Base-by-base conservation (phyloP, 176 grass and related monocot species). In the Sorghum bicolor region DNA sequence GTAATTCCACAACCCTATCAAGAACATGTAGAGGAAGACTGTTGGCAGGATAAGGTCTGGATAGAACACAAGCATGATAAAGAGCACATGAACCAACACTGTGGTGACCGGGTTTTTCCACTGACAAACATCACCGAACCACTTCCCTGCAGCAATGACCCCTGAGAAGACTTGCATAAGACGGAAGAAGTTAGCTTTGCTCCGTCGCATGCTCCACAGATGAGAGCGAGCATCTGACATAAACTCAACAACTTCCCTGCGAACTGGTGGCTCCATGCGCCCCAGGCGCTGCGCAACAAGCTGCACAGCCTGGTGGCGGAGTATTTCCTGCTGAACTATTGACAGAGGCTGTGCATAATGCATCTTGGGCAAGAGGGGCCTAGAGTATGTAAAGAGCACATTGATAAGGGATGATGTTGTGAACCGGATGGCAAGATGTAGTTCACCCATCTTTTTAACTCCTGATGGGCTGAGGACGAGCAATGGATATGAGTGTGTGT, bases 171-270 rank as follows among this genome's bases (percentile, higher is more conserved):
- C 95, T 45, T 90, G 86, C 92, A 91, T 95, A 17, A 99, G 93
- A 28, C 96, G 87, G 83, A 94, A 99, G 81, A 99, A 99, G 75
- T 99, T 95, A 37, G 96, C 91, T 85, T 99, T 99, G 91, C 96
- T 99, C 72, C 96, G 86, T 25, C 96, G 80, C 96, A 99, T 94
- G 81, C 96, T 99, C 86, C 91, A 99, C 5, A 99, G 81, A 65
- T 95, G 96, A 22, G 91, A 89, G 16, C 84, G 90, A 32, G 91
- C 85, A 63, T 98, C 95, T 34, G 89, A 91, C 95, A 98, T 93
- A 85, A 77, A 98, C 74, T 98, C 95, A 38, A 98, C 92, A n/a
- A 98, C 90, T 85, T 98, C 95, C 45, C 76, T 86, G 19, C 80
- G 92, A 61, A 98, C 88, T 37, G 95, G 92, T 68, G 95, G 95